A percentile compares a stretch with the other conserved stretches of the same genome.
Evolutionary conservation across 2,329 filamentous ascomycete genomes (phyloP).

Genomic region (Diaporthe australafricana): DNA sequence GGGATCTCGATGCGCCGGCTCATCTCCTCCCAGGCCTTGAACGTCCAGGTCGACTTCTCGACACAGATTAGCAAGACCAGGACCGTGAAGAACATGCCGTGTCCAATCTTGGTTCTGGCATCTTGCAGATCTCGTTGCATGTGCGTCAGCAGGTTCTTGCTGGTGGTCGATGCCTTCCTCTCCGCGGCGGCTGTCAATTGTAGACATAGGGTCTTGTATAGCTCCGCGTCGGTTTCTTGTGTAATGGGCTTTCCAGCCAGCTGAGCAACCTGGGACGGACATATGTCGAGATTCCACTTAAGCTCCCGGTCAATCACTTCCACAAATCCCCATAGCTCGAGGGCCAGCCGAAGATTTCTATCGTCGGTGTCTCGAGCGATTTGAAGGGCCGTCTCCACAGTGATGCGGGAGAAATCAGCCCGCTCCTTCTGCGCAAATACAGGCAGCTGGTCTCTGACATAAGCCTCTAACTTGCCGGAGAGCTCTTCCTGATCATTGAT

Average conservation of each 20-base stretch:
- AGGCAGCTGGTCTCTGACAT: slow-evolving; percentile 68
- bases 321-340: slow-evolving; percentile 74
- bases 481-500: slow-evolving; percentile 73
- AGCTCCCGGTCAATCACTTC: slow-evolving; percentile 74
- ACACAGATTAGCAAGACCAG: slow-evolving; percentile 74
- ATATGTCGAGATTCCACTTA: slow-evolving; percentile 68
- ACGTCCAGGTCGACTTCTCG: slow-evolving; percentile 76
- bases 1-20: slow-evolving; percentile 47
- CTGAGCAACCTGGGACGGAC: slow-evolving; percentile 52
- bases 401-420: slow-evolving; percentile 69
- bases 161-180: slow-evolving; percentile 70
- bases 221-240: slow-evolving; percentile 65
- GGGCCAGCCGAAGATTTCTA: slow-evolving; percentile 65
- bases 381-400: slow-evolving; percentile 61
- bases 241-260: slow-evolving; percentile 60
- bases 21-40: slow-evolving; percentile 75
- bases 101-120: slow-evolving; percentile 69
- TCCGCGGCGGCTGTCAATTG: slow-evolving; percentile 75
- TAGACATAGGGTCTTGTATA: slow-evolving; percentile 71
- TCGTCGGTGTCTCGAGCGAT: slow-evolving; percentile 63
- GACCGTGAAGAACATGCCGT: slow-evolving; percentile 71
- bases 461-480: slow-evolving; percentile 67
- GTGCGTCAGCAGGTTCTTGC: slow-evolving; percentile 67
- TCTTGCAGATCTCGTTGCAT: slow-evolving; percentile 72
- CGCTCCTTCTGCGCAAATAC: slow-evolving; percentile 70